Evolutionary conservation across 192 early-diverging fungal species (phyloP).

Genomic region (Geranomyces variabilis): DNA sequence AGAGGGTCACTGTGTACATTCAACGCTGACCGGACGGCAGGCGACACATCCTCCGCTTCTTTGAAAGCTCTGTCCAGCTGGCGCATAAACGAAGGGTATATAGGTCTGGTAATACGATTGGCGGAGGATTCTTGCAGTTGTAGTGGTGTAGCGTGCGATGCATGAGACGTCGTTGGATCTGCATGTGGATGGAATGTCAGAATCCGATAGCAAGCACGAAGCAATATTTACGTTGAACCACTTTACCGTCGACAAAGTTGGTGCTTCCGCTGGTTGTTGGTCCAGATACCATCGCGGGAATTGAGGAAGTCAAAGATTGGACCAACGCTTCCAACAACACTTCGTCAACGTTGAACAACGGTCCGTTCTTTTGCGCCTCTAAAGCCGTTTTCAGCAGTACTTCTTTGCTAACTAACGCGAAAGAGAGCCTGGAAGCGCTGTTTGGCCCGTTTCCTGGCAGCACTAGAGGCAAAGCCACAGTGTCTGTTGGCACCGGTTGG

Average conservation of each 20-base stretch:
- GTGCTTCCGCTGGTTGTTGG: too few species aligned
- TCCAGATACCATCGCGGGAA: too few species aligned
- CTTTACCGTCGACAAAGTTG: too few species aligned
- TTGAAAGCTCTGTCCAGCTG: not conserved
- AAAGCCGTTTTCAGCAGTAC: not conserved
- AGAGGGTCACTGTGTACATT: too few species aligned
- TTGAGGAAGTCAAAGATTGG: too few species aligned
- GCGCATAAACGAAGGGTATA: slow-evolving; percentile 2
- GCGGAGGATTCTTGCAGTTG: not conserved
- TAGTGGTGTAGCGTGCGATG: too few species aligned
- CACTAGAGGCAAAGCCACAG: not conserved
- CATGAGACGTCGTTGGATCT: too few species aligned
- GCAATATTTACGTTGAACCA: too few species aligned
- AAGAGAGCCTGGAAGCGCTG: not conserved
- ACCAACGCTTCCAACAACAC: not conserved
- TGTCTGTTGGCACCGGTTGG: not conserved
- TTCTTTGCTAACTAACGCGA: slow-evolving; percentile 3
- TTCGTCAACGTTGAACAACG: not conserved
- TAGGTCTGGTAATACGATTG: not conserved
- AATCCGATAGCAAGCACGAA: too few species aligned
- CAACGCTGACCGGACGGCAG: not conserved
- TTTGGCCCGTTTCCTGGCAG: not conserved
- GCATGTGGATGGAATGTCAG: too few species aligned
- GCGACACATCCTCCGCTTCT: not conserved
- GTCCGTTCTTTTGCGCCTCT: slow-evolving; percentile 2